Evolutionary conservation across 305 asterid genomes (phyloP).

Genomic region (Galium porrigens): DNA sequence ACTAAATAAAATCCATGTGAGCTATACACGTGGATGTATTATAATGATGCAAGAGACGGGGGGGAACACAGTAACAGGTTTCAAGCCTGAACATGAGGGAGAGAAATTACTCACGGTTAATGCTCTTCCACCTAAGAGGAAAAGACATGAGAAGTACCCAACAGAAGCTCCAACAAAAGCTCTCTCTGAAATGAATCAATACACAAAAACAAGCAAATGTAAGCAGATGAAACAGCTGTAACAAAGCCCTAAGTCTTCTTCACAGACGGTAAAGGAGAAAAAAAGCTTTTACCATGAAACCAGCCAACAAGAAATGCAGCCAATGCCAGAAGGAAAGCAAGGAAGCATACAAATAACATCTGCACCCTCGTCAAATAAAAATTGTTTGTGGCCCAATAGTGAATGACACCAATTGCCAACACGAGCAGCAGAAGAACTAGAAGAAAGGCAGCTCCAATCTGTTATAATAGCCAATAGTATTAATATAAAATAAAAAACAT

Average conservation of each 20-base stretch:
- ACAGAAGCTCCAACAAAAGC: slow-evolving; percentile 97
- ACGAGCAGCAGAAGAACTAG: slow-evolving; percentile 78
- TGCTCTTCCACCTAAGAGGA: slow-evolving; percentile 95
- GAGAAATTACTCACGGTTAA: slow-evolving; percentile 61
- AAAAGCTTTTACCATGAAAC: slow-evolving; percentile 44
- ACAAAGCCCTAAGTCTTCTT: not conserved
- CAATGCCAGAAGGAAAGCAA: slow-evolving; percentile 90
- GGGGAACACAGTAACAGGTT: not conserved
- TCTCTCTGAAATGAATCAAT: slow-evolving; percentile 35
- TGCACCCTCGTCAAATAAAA: slow-evolving; percentile 89
- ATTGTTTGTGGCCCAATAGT: slow-evolving; percentile 96
- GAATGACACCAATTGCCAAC: slow-evolving; percentile 86
- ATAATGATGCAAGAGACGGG: not conserved
- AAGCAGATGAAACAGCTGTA: slow-evolving; percentile 1
- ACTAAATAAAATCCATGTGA: slow-evolving; percentile 3
- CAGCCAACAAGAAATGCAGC: slow-evolving; percentile 90
- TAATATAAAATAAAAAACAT: not conserved
- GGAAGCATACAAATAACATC: slow-evolving; percentile 82
- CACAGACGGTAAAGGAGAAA: slow-evolving; percentile 8
- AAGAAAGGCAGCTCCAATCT: slow-evolving; percentile 95
- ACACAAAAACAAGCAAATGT: slow-evolving; percentile 7
- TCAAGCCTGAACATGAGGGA: not conserved
- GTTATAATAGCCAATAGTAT: slow-evolving; percentile 19
- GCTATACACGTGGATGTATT: not conserved
- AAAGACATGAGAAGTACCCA: slow-evolving; percentile 95